phyloP scores from a whole-genome alignment of 2,329 filamentous ascomycete species.

The Verticillium dahliae region DNA sequence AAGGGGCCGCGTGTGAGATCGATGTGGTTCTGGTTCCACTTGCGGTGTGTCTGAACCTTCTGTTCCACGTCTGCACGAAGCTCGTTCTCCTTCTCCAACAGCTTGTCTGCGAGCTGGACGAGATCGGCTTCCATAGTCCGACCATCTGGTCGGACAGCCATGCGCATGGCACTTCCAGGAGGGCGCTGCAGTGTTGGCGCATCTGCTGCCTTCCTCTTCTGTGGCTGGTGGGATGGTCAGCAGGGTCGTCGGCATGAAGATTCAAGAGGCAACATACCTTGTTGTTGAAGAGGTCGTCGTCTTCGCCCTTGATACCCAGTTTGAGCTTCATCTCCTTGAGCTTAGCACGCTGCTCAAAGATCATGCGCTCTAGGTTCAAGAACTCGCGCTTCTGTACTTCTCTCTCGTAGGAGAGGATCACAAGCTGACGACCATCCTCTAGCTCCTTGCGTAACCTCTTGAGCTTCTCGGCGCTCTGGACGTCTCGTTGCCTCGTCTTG shows the following conservation, averaged over 20 bases:
- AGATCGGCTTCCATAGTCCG: slow-evolving; percentile 74
- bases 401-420: slow-evolving; percentile 70
- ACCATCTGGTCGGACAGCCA: slow-evolving; percentile 63
- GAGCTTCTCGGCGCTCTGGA: slow-evolving; percentile 89
- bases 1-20: slow-evolving; percentile 83
- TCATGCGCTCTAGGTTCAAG: slow-evolving; percentile 63
- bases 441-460: slow-evolving; percentile 86
- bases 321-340: slow-evolving; percentile 86
- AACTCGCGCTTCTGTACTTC: slow-evolving; percentile 75
- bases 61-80: slow-evolving; percentile 77
- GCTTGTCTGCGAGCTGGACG: slow-evolving; percentile 66
- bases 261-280: slow-evolving; percentile 55
- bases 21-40: slow-evolving; percentile 86
- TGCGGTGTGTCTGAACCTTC: slow-evolving; percentile 80
- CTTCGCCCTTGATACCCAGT: slow-evolving; percentile 83
- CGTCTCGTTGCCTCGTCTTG: slow-evolving; percentile 90
- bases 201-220: slow-evolving; percentile 64
- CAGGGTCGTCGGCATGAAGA: slow-evolving; percentile 26
- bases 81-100: slow-evolving; percentile 74
- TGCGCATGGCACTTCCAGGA: slow-evolving; percentile 58
- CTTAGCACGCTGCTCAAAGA: slow-evolving; percentile 77
- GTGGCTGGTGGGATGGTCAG: slow-evolving; percentile 45
- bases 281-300: slow-evolving; percentile 91
- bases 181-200: slow-evolving; percentile 54
- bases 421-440: slow-evolving; percentile 77